A percentile compares a stretch with the other conserved stretches of the same genome.
Conservation (phyloP, 202 grass and related monocot genomes). For the Zoysia matrella region DNA sequence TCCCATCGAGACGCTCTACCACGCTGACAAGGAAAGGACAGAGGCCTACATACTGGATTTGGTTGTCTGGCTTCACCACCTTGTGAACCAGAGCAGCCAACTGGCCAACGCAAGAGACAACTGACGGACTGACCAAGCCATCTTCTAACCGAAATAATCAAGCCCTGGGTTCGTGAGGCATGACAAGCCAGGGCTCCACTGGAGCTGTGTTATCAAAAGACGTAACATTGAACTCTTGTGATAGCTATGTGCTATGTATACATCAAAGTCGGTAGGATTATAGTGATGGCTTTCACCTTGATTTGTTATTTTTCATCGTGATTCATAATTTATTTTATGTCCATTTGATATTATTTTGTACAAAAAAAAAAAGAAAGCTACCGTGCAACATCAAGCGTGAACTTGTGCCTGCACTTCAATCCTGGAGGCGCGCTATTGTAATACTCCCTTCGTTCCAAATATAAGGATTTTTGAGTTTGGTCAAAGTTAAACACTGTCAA, state of each 20-base stretch:
- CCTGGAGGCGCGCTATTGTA: no score
- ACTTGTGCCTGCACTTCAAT: no score
- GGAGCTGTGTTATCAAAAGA: background rate
- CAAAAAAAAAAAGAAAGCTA: no score
- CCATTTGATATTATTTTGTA: background rate
- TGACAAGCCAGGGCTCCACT: background rate
- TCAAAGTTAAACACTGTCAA: no score
- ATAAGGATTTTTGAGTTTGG: no score
- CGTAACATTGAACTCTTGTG: background rate
- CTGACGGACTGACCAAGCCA: constrained; percentile 3
- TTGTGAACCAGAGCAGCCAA: constrained; percentile 58
- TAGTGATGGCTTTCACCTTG: background rate
- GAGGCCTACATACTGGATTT: constrained; percentile 77
- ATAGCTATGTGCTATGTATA: background rate
- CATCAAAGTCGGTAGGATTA: constrained; percentile 26
- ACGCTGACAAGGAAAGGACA: constrained; percentile 67
- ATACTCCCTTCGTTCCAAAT: no score
- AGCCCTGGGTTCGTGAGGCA: background rate
- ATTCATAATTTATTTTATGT: background rate
- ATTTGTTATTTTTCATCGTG: background rate
- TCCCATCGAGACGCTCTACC: constrained; percentile 74
- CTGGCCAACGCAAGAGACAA: constrained; percentile 22
- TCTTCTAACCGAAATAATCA: constrained; percentile 40
- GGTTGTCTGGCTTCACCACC: constrained; percentile 79
- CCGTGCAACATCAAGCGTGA: no score